Evolutionary conservation across 2,329 filamentous ascomycete genomes (phyloP), one percentile per base, ranked within the genome.

Genomic region (Colletotrichum navitas): DNA sequence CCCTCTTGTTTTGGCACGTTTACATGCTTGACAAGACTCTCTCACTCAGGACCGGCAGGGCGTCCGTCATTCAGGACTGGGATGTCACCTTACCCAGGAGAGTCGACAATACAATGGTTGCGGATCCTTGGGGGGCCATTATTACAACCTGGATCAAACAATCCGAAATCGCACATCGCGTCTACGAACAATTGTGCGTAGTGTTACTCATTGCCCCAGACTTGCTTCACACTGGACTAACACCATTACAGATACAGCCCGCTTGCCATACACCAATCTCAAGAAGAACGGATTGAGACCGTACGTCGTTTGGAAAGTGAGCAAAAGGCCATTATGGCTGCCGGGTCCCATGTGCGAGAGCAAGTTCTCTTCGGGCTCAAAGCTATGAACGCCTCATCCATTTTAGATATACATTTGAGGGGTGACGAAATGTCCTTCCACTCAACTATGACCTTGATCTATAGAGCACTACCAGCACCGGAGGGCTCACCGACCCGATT

Each of bases 21-120:
- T 91, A 90, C 73, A 84, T 86, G 64, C 79, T 90, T 18, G 86
- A 90, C 72, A 89, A 87, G 67, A 83, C 84, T 24, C 80, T 90
- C 24, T 86, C 87, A 0, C 81, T 91, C 3, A 83, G 87, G 2
- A 79, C 90, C 2, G 89, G 89, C 0, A 83, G 82, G n/a, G 81
- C 87, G 0, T 85, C 87, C 1, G 83, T 84, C 11, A 83, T 91
- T 2, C 87, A 87, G 59, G 87, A 90, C 66, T 89, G 86, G 76
- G 89, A 91, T 62, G 88, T 91, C 63, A 86, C 85, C 1, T 82
- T 89, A 12, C 83, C 85, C 3, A 79, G 82, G 39, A 81, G 74
- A 14, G 77, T 75, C 63, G 78, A 79, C 52, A 75, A 75, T 43
- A 71, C 74, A 3, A 76, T 71, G 63, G 75, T 77, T 21, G 81